Evolutionary conservation across 805 yeast genomes (phyloP).

Genomic region (Candida tibetensis): DNA sequence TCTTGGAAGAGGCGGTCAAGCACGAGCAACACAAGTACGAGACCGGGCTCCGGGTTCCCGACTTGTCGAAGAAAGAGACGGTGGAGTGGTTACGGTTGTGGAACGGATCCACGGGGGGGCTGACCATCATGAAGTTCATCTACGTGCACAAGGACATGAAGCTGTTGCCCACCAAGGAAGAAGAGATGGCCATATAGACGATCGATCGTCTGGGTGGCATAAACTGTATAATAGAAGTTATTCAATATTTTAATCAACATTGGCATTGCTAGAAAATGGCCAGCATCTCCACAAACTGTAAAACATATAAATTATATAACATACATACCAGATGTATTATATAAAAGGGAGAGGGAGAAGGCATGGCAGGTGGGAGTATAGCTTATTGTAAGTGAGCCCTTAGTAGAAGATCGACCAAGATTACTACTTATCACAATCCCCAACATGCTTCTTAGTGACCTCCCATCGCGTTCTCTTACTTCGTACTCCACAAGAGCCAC

Average conservation of each 20-base stretch:
- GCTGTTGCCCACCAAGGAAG: constrained; percentile 20
- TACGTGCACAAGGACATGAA: constrained; percentile 29
- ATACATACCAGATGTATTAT: constrained; percentile 2
- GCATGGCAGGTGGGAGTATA: too few relatives aligned
- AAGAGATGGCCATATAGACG: constrained; percentile 6
- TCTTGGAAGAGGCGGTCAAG: constrained; percentile 59
- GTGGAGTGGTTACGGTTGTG: constrained; percentile 64
- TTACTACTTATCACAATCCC: too few relatives aligned
- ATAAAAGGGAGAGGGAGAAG: too few relatives aligned
- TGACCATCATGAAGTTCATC: constrained; percentile 56
- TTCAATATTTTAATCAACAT: too few relatives aligned
- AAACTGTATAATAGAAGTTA: too few relatives aligned
- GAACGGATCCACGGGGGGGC: constrained; percentile 82
- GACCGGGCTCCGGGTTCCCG: constrained; percentile 73
- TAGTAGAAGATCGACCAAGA: too few relatives aligned
- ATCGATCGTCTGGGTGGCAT: too few relatives aligned
- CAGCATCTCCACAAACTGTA: background rate
- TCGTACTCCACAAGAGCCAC: constrained; percentile 11
- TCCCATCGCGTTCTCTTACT: too few relatives aligned
- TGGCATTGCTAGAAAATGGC: background rate
- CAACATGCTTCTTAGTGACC: too few relatives aligned
- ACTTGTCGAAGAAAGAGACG: constrained; percentile 57
- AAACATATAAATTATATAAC: background rate
- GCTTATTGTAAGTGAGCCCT: too few relatives aligned
- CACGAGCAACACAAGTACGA: constrained; percentile 59